phyloP scores from a whole-genome alignment of 306 rosid genomes.

The Arachis hypogaea region DNA sequence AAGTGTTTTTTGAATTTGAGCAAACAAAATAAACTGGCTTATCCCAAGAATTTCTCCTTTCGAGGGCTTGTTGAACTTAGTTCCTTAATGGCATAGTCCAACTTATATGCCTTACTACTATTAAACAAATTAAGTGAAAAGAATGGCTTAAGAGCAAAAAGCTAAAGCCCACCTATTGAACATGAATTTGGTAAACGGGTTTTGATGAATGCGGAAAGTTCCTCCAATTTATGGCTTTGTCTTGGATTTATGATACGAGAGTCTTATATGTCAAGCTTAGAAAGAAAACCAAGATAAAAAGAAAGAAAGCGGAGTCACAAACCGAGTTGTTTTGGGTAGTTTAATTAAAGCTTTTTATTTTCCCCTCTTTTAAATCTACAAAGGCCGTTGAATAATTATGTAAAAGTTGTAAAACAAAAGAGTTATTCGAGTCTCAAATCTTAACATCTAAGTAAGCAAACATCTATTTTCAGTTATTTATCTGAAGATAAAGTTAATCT shows the following conservation, averaged over 20 bases:
- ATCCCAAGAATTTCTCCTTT: slow-evolving; percentile 3
- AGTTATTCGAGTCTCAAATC: neutral
- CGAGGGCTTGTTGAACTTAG: slow-evolving; percentile 14
- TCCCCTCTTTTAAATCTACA: neutral
- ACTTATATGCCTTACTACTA: neutral
- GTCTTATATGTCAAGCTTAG: neutral
- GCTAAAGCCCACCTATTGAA: neutral
- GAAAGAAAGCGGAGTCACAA: neutral
- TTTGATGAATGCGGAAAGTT: slow-evolving; percentile 33
- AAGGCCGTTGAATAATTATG: neutral
- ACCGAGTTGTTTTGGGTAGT: neutral
- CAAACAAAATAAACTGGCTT: slow-evolving; percentile 16
- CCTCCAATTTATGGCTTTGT: slow-evolving; percentile 30
- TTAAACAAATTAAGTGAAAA: slow-evolving; percentile 12
- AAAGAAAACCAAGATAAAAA: slow-evolving; percentile 16
- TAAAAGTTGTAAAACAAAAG: neutral
- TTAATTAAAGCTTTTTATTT: slow-evolving; percentile 4
- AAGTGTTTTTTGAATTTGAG: neutral
- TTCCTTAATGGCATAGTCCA: neutral
- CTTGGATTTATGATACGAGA: neutral
- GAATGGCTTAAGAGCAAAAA: neutral
- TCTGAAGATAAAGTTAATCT: no score
- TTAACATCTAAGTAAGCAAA: neutral
- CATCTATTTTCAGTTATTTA: neutral
- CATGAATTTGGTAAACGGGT: slow-evolving; percentile 4